phyloP scores from a whole-genome alignment of 805 yeast genomes.

The Debaryomyces hansenii region DNA sequence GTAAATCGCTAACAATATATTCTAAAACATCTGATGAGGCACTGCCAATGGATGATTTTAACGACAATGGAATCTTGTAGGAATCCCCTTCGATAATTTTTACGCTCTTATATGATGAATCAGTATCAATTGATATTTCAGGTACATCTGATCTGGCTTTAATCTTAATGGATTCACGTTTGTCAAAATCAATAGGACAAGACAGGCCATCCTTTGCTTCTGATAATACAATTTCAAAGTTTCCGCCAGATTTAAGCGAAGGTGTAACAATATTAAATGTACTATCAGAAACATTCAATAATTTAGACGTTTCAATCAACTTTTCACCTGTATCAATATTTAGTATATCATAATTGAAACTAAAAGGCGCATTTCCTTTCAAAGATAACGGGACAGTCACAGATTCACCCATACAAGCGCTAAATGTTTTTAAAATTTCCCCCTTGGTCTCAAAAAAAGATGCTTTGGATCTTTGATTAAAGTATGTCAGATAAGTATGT shows the following conservation, averaged over 20 bases:
- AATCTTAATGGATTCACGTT: constrained; percentile 54
- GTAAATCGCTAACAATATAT: constrained; percentile 24
- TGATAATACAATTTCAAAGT: constrained; percentile 61
- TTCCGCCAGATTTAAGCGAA: constrained; percentile 63
- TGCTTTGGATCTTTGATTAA: constrained; percentile 63
- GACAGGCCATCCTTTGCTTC: constrained; percentile 73
- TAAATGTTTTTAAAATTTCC: constrained; percentile 14
- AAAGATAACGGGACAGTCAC: constrained; percentile 53
- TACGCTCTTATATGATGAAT: constrained; percentile 18
- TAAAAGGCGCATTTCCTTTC: constrained; percentile 80
- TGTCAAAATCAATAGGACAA: constrained; percentile 71
- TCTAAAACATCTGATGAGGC: constrained; percentile 28
- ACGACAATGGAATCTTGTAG: constrained; percentile 54
- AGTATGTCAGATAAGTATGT: constrained; percentile 64
- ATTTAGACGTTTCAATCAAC: constrained; percentile 24
- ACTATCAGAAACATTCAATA: constrained; percentile 35
- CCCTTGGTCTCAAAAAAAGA: constrained; percentile 24
- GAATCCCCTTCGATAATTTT: constrained; percentile 62
- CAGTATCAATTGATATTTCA: constrained; percentile 27
- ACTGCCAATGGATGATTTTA: constrained; percentile 33
- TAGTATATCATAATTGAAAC: constrained; percentile 65
- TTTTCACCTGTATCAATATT: constrained; percentile 34
- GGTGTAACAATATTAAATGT: constrained; percentile 53
- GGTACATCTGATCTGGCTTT: constrained; percentile 74
- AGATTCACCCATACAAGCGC: constrained; percentile 30